Evolutionary conservation across 306 rosid species (phyloP), one percentile per base, ranked within the genome.

Genomic region (Prunus campanulata): DNA sequence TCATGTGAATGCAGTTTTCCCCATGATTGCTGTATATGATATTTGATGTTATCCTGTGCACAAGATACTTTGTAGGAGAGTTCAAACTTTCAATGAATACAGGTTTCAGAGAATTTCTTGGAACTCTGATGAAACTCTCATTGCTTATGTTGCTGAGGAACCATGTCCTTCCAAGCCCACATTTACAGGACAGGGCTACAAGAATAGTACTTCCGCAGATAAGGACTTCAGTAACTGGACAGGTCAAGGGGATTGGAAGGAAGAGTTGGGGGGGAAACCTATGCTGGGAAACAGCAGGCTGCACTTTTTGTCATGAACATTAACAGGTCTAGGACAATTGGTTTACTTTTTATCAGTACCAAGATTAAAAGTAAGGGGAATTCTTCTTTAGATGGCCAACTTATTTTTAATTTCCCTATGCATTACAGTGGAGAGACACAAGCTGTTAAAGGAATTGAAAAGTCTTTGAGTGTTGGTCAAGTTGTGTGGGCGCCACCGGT

Each of bases 41-140:
- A 46, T 76, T 78, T 54, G 72, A 20, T 76, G 44, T 63, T 71
- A n/a, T 44, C 49, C 24, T 29, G 56, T 77, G 32, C 48, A 57
- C 42, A n/a, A 62, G 55, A 48, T 29, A 46, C 66, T 69, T 65
- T 55, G 30, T 42, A 13, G 20, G 15, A 39, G 48, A 52, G 61
- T 50, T 10, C 22, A 68, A 68, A 66, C 70, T 74, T 50, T 78
- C 25, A 29, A 57, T 80, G 77, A 11, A 10, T 77, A 46, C 78
- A 89, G 98, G 96, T 93, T 91, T 80, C 91, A 89, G 78, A 97
- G 96, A 74, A 84, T 93, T 79, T 88, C 98, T 57, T 93, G 98
- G 98, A 91, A 86, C 80, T 61, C 65, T 70, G 90, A 82, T 81
- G 98, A 93, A 80, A 87, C 88, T 64, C 74, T 27, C 55, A 66